Conservation (phyloP, 2,329 filamentous ascomycete species). For the Zymoseptoria ardabiliae region DNA sequence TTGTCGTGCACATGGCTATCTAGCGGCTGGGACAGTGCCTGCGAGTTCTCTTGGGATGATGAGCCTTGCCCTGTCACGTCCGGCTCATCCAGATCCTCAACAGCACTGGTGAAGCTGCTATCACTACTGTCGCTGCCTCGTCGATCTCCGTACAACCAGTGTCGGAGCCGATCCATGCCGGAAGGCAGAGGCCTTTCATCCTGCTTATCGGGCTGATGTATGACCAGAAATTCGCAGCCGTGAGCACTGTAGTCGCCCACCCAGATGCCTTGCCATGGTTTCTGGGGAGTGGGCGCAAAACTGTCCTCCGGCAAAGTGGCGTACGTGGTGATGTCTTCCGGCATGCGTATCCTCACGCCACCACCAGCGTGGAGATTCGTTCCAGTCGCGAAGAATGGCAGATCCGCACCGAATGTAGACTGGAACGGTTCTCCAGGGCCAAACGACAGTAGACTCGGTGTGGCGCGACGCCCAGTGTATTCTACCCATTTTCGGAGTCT, state of each 20-base stretch:
- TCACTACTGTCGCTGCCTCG: constrained; percentile 15
- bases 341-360: constrained; percentile 42
- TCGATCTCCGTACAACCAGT: constrained; percentile 25
- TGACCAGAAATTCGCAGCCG: constrained; percentile 78
- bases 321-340: constrained; percentile 52
- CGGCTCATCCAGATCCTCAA: constrained; percentile 4
- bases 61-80: background rate
- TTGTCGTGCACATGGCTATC: background rate
- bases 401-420: constrained; percentile 25
- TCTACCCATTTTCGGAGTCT: constrained; percentile 71
- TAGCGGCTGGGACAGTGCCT: background rate
- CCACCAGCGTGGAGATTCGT: constrained; percentile 12
- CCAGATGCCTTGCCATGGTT: constrained; percentile 87
- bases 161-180: constrained; percentile 26
- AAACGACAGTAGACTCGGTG: constrained; percentile 21
- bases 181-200: constrained; percentile 33
- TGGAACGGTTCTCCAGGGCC: constrained; percentile 16
- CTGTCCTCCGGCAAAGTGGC: constrained; percentile 65
- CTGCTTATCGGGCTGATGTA: constrained; percentile 62
- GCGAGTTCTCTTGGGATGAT: background rate
- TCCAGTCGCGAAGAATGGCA: constrained; percentile 17
- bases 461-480: constrained; percentile 39
- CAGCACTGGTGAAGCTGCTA: constrained; percentile 14
- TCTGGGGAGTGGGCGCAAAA: constrained; percentile 74
- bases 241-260: constrained; percentile 84